Evolutionary conservation across 306 rosid genomes (phyloP).

Genomic region (Arachis hypogaea): DNA sequence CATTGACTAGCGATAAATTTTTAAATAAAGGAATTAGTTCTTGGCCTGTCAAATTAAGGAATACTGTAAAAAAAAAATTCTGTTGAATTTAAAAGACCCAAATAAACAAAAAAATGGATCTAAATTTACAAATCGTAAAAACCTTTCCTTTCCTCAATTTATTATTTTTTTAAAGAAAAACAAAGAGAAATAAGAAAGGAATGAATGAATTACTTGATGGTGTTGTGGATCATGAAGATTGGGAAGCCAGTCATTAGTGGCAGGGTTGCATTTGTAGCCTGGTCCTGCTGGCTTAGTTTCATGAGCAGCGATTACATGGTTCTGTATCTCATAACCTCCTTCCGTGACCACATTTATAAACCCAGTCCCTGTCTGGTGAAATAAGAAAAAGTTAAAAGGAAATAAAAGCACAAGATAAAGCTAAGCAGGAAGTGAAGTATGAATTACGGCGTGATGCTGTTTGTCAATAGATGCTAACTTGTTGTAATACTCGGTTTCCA

Average conservation of each 20-base stretch:
- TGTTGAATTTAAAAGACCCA: no score
- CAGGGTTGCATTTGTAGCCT: slow-evolving; percentile 69
- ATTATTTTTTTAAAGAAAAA: no score
- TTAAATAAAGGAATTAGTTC: no score
- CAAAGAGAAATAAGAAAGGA: not conserved
- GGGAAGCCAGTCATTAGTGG: slow-evolving; percentile 87
- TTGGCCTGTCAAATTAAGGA: no score
- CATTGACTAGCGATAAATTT: no score
- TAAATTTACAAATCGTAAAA: no score
- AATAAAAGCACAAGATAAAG: not conserved
- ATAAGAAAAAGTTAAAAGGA: not conserved
- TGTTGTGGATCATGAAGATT: slow-evolving; percentile 32
- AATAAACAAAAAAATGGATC: no score
- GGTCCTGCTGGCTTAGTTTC: slow-evolving; percentile 7
- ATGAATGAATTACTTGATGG: slow-evolving; percentile 39
- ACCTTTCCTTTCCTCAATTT: no score
- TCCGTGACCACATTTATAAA: slow-evolving; percentile 56
- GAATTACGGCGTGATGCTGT: slow-evolving; percentile 64
- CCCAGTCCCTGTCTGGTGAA: slow-evolving; percentile 72
- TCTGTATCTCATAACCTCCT: slow-evolving; percentile 33
- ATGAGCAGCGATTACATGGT: slow-evolving; percentile 18
- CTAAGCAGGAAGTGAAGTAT: not conserved
- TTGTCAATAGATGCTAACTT: slow-evolving; percentile 63
- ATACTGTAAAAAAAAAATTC: no score
- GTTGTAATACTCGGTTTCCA: slow-evolving; percentile 67